Percentiles rank a stretch among this genome's conserved stretches.
phyloP scores from a whole-genome alignment of 148 eudicot species.

The Amaranthus hypochondriacus region DNA sequence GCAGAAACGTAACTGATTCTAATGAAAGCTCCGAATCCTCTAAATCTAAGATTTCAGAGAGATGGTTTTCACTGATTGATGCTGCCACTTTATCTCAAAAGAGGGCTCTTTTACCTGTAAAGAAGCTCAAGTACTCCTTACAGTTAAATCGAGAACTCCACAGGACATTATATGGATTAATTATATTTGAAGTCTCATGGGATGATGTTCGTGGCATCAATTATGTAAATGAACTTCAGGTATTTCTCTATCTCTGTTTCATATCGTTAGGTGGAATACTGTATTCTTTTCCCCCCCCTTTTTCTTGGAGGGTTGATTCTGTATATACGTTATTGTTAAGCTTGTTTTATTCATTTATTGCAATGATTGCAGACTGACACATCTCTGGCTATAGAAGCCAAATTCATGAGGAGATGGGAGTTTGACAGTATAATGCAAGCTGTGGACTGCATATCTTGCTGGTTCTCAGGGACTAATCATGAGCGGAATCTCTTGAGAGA shows the following conservation, averaged over 20 bases:
- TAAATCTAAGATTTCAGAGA: constrained; percentile 41
- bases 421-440: constrained; percentile 86
- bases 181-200: constrained; percentile 91
- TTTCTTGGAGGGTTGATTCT: background rate
- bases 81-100: constrained; percentile 69
- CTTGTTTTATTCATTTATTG: constrained; percentile 15
- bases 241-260: constrained; percentile 18
- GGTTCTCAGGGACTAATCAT: constrained; percentile 73
- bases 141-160: constrained; percentile 66
- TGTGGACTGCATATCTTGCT: constrained; percentile 50
- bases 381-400: constrained; percentile 79
- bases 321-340: constrained; percentile 8
- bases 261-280: background rate
- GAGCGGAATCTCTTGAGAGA: constrained; percentile 68
- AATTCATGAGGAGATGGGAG: constrained; percentile 92
- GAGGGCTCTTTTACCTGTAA: constrained; percentile 75
- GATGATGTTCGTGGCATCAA: constrained; percentile 84
- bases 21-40: constrained; percentile 21
- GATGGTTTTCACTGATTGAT: constrained; percentile 73
- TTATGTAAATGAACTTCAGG: constrained; percentile 94
- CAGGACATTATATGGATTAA: constrained; percentile 84
- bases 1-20: constrained; percentile 29
- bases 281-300: no score
- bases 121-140: constrained; percentile 70
- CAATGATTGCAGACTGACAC: constrained; percentile 74